Evolutionary conservation across 225 moss, liverwort and hornwort genomes (phyloP).

Genomic region (Lunularia cruciata): DNA sequence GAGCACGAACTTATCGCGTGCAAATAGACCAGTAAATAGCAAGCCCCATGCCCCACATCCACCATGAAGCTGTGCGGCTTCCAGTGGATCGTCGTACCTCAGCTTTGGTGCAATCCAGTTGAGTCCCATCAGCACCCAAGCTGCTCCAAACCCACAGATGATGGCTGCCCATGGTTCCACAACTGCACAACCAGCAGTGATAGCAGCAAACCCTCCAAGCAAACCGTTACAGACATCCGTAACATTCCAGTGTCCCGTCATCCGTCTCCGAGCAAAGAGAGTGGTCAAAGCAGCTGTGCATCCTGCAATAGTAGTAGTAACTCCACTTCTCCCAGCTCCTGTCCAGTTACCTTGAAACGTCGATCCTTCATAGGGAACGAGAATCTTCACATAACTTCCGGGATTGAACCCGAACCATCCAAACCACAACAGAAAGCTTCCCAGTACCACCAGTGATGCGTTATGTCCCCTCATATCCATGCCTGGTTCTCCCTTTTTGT

Average conservation of each 20-base stretch:
- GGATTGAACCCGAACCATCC: slow-evolving; percentile 87
- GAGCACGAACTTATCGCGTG: slow-evolving; percentile 50
- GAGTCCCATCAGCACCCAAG: slow-evolving; percentile 61
- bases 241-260: slow-evolving; percentile 75
- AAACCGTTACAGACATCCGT: slow-evolving; percentile 68
- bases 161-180: slow-evolving; percentile 73
- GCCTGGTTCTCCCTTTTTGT: slow-evolving; percentile 35
- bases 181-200: slow-evolving; percentile 62
- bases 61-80: slow-evolving; percentile 74
- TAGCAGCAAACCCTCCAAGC: slow-evolving; percentile 73
- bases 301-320: slow-evolving; percentile 65
- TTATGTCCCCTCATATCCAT: slow-evolving; percentile 59
- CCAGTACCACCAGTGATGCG: slow-evolving; percentile 67
- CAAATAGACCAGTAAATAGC: slow-evolving; percentile 61
- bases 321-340: slow-evolving; percentile 60
- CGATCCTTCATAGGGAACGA: slow-evolving; percentile 22
- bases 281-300: slow-evolving; percentile 61
- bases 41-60: slow-evolving; percentile 76
- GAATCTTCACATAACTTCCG: slow-evolving; percentile 48
- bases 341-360: slow-evolving; percentile 53
- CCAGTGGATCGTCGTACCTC: slow-evolving; percentile 64
- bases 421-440: slow-evolving; percentile 76
- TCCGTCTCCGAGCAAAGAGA: slow-evolving; percentile 54
- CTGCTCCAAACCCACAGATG: slow-evolving; percentile 61
- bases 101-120: slow-evolving; percentile 54